Conservation (phyloP, 2,329 filamentous ascomycete species). For the Colletotrichum cereale region DNA sequence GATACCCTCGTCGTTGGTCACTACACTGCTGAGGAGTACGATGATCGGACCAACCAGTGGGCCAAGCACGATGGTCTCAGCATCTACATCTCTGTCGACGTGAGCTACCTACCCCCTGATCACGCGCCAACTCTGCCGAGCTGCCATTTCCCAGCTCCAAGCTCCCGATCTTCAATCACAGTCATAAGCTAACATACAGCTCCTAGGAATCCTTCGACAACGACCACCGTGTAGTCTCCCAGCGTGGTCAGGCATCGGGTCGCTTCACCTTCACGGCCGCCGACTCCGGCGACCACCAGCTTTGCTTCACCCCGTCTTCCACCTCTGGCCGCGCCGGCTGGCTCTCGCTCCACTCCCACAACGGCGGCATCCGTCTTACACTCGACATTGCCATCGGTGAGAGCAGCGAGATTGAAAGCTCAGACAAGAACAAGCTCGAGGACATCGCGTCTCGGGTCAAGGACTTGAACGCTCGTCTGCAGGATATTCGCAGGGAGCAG, state of each 20-base stretch:
- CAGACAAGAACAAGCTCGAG: conserved; percentile 92
- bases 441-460: conserved; percentile 89
- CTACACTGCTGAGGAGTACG: conserved; percentile 88
- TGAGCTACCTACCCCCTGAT: conserved; percentile 54
- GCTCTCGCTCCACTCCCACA: conserved; percentile 73
- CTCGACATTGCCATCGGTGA: conserved; percentile 95
- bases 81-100: conserved; percentile 92
- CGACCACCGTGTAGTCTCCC: conserved; percentile 94
- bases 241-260: conserved; percentile 80
- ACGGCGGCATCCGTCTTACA: conserved; percentile 84
- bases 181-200: conserved; percentile 31
- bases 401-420: conserved; percentile 92
- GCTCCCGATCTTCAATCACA: conserved; percentile 5
- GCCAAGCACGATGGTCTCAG: conserved; percentile 79
- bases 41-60: conserved; percentile 77
- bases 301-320: conserved; percentile 92
- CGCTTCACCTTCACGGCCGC: conserved; percentile 96
- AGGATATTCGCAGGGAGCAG: conserved; percentile 93
- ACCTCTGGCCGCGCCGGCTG: conserved; percentile 77
- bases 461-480: conserved; percentile 88
- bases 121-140: background rate
- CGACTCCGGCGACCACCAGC: conserved; percentile 93
- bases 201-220: conserved; percentile 94
- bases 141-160: background rate
- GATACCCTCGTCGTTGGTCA: conserved; percentile 96